Evolutionary conservation across 2,329 filamentous ascomycete species (phyloP).

Genomic region (Talaromyces islandicus): DNA sequence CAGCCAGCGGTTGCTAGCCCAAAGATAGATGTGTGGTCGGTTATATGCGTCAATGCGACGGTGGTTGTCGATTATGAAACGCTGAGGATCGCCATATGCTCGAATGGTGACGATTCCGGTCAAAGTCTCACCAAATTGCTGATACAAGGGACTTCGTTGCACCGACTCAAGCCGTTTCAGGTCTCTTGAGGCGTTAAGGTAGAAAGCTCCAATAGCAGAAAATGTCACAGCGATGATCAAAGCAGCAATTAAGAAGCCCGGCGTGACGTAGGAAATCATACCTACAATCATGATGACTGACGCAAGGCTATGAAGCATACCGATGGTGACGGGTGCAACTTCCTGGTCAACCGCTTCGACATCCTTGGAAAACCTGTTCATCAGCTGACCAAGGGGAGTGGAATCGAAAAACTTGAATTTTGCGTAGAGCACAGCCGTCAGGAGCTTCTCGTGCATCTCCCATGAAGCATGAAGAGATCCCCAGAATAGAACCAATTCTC

Average conservation of each 20-base stretch:
- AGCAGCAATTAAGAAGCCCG: conserved; percentile 80
- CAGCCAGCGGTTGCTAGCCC: conserved; percentile 96
- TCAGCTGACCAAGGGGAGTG: conserved; percentile 89
- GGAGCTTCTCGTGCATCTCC: conserved; percentile 72
- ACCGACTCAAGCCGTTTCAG: conserved; percentile 92
- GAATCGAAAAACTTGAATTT: conserved; percentile 98
- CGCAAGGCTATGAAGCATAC: conserved; percentile 60
- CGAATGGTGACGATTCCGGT: conserved; percentile 94
- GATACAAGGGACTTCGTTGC: conserved; percentile 89
- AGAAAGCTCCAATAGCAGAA: conserved; percentile 76
- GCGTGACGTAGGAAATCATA: conserved; percentile 82
- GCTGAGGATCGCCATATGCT: conserved; percentile 87
- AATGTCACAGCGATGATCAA: conserved; percentile 80
- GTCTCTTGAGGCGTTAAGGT: conserved; percentile 87
- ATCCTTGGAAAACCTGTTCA: conserved; percentile 98
- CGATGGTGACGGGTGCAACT: conserved; percentile 84
- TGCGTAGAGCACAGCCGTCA: conserved; percentile 74
- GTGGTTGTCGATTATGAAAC: conserved; percentile 91
- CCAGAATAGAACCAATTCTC: conserved; percentile 86
- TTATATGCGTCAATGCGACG: conserved; percentile 82
- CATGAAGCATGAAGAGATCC: conserved; percentile 85
- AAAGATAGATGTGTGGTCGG: conserved; percentile 90
- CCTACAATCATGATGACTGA: conserved; percentile 78
- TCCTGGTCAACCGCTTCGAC: conserved; percentile 93
- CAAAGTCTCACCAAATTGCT: conserved; percentile 95